These are phyloP conservation scores for Colletotrichum kahawae DNA, from an alignment of 2,329 filamentous ascomycete species.

Conservation along the genomic window DNA sequence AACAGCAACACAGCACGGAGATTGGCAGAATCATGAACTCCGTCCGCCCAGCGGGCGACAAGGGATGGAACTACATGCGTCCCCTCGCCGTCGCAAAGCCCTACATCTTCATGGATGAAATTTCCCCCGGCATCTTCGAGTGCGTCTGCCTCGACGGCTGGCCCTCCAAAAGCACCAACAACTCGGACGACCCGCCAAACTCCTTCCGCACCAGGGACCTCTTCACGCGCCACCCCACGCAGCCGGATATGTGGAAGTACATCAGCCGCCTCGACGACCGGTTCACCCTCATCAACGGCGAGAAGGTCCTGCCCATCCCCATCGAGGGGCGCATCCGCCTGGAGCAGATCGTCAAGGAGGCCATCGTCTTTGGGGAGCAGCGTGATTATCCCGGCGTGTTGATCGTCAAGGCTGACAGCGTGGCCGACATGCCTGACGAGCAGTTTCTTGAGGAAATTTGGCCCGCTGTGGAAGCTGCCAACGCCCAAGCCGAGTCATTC, in stretches of 20 bases:
- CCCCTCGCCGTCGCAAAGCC: slow-evolving; percentile 16
- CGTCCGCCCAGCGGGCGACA: slow-evolving; percentile 27
- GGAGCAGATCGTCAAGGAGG: slow-evolving; percentile 35
- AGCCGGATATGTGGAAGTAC: slow-evolving; percentile 42
- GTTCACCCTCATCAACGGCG: slow-evolving; percentile 41
- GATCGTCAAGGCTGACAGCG: slow-evolving; percentile 31
- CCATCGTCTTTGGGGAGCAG: slow-evolving; percentile 37
- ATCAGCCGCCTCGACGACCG: slow-evolving; percentile 41
- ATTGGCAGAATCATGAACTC: slow-evolving; percentile 32
- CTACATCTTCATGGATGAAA: slow-evolving; percentile 12
- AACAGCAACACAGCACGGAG: slow-evolving; percentile 28
- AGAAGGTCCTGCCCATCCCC: slow-evolving; percentile 41
- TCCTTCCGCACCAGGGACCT: slow-evolving; percentile 41
- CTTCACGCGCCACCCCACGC: slow-evolving; percentile 39
- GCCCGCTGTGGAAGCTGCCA: slow-evolving; percentile 30
- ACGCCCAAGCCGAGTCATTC: slow-evolving; percentile 44
- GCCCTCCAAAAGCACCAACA: slow-evolving; percentile 37
- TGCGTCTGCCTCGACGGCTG: slow-evolving; percentile 37
- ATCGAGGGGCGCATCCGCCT: slow-evolving; percentile 39
- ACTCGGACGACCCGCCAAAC: slow-evolving; percentile 33
- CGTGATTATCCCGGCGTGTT: slow-evolving; percentile 35
- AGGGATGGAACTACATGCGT: slow-evolving; percentile 34
- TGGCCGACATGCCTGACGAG: slow-evolving; percentile 29
- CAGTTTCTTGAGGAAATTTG: slow-evolving; percentile 38
- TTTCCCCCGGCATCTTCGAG: slow-evolving; percentile 35